Evolutionary conservation across 331 rosid genomes (phyloP), one percentile per base, ranked within the genome.

Genomic region (Pyracantha coccinea): DNA sequence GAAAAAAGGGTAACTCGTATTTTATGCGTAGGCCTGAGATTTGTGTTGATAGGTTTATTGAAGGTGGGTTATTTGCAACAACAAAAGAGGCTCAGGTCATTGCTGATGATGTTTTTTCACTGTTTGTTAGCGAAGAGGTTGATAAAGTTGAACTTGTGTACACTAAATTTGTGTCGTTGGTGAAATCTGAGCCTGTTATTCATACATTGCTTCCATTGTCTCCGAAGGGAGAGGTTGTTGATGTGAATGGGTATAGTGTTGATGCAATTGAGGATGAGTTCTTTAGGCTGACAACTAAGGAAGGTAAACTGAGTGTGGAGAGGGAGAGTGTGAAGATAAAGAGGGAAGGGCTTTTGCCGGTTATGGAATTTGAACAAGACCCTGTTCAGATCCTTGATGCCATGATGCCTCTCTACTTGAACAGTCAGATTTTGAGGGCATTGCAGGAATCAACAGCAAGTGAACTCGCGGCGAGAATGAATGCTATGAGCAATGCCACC

Each of bases 321-420:
- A 90, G 90, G 78, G 91, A 81, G 17, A 62, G 71, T 4, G 73
- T 41, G 58, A 73, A 53, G 79, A 70, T 27, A 70, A 70, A 83
- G 59, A 69, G 35, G 20, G 79, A 69, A 2, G 88, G 69, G 69
- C 60, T 75, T 23, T 75, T 82, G 2, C 96, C 96, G 0, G 47
- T 89, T 75, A 72, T 93, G 90, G 75, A 87, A 77, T 93, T 90
- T 50, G 97, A 93, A 53, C 98, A 93, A 71, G 93, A 93, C 55
- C 98, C 97, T 12, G 93, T 80, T 83, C 89, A 87, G 87, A 93
- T 93, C 79, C 84, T 90, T 68, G 96, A 93, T 85, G 98, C 92
- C 11, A 86, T 93, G 96, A 77, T 93, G 93, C 97, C 98, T 27
- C 83, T 93, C 41, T 93, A 93, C 78, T 71, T 93, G 85, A 93